phyloP scores from a whole-genome alignment of 805 yeast species.

The Saturnispora serradocipensis region DNA sequence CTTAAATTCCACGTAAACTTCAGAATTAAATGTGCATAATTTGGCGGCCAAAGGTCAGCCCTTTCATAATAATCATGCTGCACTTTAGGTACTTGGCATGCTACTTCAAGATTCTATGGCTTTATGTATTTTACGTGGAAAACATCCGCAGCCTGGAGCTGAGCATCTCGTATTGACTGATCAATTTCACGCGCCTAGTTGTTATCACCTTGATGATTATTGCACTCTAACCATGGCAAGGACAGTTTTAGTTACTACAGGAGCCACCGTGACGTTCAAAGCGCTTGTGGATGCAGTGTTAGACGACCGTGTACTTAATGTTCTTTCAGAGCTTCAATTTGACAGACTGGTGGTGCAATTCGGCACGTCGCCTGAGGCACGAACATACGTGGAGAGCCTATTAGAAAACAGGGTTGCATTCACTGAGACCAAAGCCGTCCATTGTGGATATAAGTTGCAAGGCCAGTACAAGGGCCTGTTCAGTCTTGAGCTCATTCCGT shows the following conservation, averaged over 20 bases:
- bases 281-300: slow-evolving; percentile 42
- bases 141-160: neutral
- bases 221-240: slow-evolving; percentile 6
- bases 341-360: slow-evolving; percentile 45
- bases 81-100: no score
- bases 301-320: slow-evolving; percentile 25
- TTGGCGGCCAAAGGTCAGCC: no score
- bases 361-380: slow-evolving; percentile 30
- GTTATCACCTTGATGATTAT: neutral
- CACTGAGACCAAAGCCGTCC: neutral
- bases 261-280: slow-evolving; percentile 83
- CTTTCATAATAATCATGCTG: no score
- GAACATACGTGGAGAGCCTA: neutral
- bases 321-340: slow-evolving; percentile 32
- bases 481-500: slow-evolving; percentile 33
- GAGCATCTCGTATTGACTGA: neutral
- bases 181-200: neutral
- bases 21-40: neutral
- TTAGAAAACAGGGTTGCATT: neutral
- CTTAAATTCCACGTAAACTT: no score
- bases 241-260: slow-evolving; percentile 59
- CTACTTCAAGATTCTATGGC: no score
- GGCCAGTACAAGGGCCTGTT: neutral
- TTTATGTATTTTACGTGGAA: no score
- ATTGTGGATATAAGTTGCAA: neutral